phyloP scores from a whole-genome alignment of 345 rosid genomes.

The Boechera stricta region DNA sequence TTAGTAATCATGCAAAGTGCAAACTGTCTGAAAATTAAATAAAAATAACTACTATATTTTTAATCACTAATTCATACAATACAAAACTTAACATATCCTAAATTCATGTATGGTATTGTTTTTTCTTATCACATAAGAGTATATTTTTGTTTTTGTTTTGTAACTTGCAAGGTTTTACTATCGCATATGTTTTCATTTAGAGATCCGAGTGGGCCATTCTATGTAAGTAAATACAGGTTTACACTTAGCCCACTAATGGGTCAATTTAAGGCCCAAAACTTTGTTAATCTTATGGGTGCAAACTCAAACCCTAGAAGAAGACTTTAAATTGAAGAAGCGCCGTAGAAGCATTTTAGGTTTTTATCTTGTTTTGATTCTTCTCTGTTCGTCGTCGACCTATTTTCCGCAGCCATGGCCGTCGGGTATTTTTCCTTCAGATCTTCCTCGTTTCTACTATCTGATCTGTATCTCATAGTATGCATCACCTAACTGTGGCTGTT shows the following conservation, averaged over 20 bases:
- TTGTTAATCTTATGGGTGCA: background rate
- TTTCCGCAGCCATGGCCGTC: conserved; percentile 45
- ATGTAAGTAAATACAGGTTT: too few species aligned
- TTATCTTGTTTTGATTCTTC: background rate
- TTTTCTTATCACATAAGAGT: too few species aligned
- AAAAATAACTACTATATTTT: too few species aligned
- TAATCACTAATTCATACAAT: too few species aligned
- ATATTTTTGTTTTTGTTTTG: too few species aligned
- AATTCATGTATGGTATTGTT: too few species aligned
- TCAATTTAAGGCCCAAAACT: conserved; percentile 13
- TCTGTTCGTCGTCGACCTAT: conserved; percentile 29
- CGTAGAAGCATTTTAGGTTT: conserved; percentile 24
- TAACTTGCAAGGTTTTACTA: too few species aligned
- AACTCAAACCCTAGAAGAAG: conserved; percentile 36
- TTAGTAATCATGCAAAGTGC: too few species aligned
- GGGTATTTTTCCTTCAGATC: conserved; percentile 25
- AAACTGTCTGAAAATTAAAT: too few species aligned
- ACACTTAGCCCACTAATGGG: background rate
- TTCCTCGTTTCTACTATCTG: background rate
- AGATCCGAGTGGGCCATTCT: background rate
- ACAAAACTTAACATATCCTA: too few species aligned
- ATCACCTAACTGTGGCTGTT: background rate
- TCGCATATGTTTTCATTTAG: too few species aligned
- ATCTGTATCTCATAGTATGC: background rate
- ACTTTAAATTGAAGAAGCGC: conserved; percentile 37